Evolutionary conservation across 306 rosid genomes (phyloP).

Genomic region (Dicorynia guianensis): DNA sequence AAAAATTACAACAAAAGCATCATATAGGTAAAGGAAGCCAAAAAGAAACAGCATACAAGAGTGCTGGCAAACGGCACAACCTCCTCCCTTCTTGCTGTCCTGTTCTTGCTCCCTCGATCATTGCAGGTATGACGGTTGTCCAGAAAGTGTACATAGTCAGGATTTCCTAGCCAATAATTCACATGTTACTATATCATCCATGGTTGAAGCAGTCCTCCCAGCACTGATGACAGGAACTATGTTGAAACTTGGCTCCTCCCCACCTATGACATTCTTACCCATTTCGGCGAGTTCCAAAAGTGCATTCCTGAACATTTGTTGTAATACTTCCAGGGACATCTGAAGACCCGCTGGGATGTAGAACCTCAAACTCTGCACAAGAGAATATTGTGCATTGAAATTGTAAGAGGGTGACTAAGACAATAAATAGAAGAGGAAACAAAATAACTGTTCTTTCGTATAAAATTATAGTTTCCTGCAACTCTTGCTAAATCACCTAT

Average conservation of each 20-base stretch:
- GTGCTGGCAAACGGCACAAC: slow-evolving; percentile 15
- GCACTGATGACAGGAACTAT: slow-evolving; percentile 83
- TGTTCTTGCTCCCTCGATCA: not conserved
- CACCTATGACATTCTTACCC: slow-evolving; percentile 44
- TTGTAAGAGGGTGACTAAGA: slow-evolving; percentile 12
- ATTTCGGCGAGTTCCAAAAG: slow-evolving; percentile 63
- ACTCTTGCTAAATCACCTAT: slow-evolving; percentile 25
- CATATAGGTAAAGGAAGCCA: not conserved
- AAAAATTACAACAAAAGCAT: slow-evolving; percentile 5
- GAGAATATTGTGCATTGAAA: slow-evolving; percentile 11
- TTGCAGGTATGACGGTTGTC: not conserved
- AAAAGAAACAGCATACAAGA: too few species aligned
- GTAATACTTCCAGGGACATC: slow-evolving; percentile 55
- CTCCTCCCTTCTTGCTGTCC: not conserved
- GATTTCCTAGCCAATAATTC: slow-evolving; percentile 76
- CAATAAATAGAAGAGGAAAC: not conserved
- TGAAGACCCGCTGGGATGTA: slow-evolving; percentile 68
- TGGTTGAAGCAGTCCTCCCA: slow-evolving; percentile 67
- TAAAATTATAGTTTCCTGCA: not conserved
- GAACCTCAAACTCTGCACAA: slow-evolving; percentile 76
- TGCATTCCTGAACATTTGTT: slow-evolving; percentile 59
- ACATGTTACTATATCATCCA: slow-evolving; percentile 75
- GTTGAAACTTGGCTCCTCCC: slow-evolving; percentile 76
- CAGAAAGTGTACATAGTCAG: slow-evolving; percentile 42
- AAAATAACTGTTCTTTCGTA: not conserved